Conservation (phyloP, 495 filamentous ascomycete genomes). For the Hyaloscypha variabilis region DNA sequence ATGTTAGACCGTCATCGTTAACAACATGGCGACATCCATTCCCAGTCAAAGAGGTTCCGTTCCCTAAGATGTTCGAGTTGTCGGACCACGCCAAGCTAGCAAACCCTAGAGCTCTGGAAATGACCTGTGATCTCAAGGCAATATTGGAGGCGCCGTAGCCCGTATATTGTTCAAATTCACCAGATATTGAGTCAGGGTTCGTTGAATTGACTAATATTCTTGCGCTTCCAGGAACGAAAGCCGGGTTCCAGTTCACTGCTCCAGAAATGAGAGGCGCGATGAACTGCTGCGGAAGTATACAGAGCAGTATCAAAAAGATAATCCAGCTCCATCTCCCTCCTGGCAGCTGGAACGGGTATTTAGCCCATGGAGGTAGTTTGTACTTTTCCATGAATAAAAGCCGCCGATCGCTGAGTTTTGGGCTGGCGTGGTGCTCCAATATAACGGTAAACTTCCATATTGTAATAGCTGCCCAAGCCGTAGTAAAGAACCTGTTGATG, state of each 20-base stretch:
- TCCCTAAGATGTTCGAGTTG: background rate
- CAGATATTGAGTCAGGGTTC: background rate
- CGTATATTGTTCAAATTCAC: background rate
- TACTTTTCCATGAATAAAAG: background rate
- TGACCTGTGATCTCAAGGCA: too few relatives aligned
- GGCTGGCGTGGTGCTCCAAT: background rate
- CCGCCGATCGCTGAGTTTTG: too few relatives aligned
- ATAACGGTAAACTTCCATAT: background rate
- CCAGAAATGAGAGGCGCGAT: conserved; percentile 28
- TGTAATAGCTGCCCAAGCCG: conserved; percentile 21
- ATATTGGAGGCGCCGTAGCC: too few relatives aligned
- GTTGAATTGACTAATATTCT: background rate
- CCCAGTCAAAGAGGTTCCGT: conserved; percentile 19
- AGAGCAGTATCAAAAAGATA: conserved; percentile 13
- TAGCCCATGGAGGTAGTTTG: conserved; percentile 1
- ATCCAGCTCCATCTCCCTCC: background rate
- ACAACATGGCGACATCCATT: conserved; percentile 31
- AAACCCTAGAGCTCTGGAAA: background rate
- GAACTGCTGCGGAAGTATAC: conserved; percentile 19
- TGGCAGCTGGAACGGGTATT: background rate
- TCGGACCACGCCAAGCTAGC: background rate
- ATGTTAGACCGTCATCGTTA: conserved; percentile 15
- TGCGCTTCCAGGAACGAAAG: background rate
- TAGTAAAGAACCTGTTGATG: conserved; percentile 21
- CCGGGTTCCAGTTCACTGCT: conserved; percentile 24